Evolutionary conservation across 495 filamentous ascomycete species (phyloP), one percentile per base, ranked within the genome.

Genomic region (Hyaloscypha hepaticicola): DNA sequence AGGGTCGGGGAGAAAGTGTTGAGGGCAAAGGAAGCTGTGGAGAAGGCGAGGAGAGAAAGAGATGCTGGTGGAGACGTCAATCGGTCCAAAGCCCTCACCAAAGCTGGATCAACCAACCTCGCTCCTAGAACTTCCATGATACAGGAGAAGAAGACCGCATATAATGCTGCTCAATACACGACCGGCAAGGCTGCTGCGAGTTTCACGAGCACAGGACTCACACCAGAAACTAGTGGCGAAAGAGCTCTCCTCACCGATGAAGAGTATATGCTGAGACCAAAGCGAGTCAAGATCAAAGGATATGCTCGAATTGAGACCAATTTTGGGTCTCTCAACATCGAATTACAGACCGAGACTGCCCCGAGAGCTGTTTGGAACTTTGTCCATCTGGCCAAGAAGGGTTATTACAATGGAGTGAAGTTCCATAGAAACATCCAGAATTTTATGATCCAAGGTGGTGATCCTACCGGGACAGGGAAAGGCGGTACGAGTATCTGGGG

Each of bases 391-490:
- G 84, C 93, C 11, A 90, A 96, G 71, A 89, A 86, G 64, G 96
- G 94, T 0, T 96, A 96, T 77, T 99, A 97, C 79, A 85, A 84
- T 52, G 83, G 80, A 71, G 85, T 96, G 8, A 69, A 81, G 24
- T 98, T 98, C 72, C 95, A 99, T 75, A 87, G 95, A 57, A 96
- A 92, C 73, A 97, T 99, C 71, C 83, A 84, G 27, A 92, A 90
- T 65, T 99, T 99, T 75, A 99, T 99, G 95, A 90, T 98, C 63
- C 95, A 99, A 73, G 96, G 96, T 60, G 95, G 95, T 64, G 95
- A 99, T 72, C 95, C 95, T 0, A 90, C 90, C 0, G 93, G 93
- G 0, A 96, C 92, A 1, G 95, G 95, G 9, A 81, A 89, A 41
- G 94, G 94, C n/a, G 95, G 95, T 0, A 79, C 84, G 48, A 92